phyloP scores from a whole-genome alignment of 2,329 filamentous ascomycete species.

The Microdochium nivale region DNA sequence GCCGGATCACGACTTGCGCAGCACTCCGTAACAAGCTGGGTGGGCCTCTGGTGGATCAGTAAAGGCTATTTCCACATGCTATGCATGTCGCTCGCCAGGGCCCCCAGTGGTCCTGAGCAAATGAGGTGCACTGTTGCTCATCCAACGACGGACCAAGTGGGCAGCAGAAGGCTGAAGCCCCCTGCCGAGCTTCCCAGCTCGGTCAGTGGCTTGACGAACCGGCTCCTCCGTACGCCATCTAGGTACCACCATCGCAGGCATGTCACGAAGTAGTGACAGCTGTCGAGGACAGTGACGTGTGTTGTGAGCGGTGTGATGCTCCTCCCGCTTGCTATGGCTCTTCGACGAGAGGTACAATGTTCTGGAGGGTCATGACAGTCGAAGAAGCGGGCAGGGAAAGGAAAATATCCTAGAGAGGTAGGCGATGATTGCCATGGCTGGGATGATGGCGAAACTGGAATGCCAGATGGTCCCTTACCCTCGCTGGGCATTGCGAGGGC shows the following conservation, averaged over 20 bases:
- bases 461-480: too few relatives aligned
- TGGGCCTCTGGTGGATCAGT: neutral
- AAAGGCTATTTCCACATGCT: neutral
- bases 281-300: too few relatives aligned
- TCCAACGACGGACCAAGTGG: neutral
- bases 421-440: neutral
- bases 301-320: neutral
- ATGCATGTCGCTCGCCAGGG: neutral
- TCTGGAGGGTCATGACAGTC: too few relatives aligned
- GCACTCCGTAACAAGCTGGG: neutral
- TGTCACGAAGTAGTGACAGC: too few relatives aligned
- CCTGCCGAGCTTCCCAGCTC: neutral
- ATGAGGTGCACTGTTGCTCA: neutral
- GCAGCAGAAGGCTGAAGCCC: neutral
- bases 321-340: too few relatives aligned
- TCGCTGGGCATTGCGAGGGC: too few relatives aligned
- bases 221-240: too few relatives aligned
- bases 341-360: too few relatives aligned
- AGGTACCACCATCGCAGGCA: neutral
- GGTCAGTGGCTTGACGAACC: neutral
- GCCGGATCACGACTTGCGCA: neutral
- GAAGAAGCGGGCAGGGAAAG: too few relatives aligned
- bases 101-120: neutral
- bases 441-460: too few relatives aligned
- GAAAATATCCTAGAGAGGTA: neutral